Evolutionary conservation across 2,329 filamentous ascomycete species (phyloP).

Genomic region (Cordyceps javanica): DNA sequence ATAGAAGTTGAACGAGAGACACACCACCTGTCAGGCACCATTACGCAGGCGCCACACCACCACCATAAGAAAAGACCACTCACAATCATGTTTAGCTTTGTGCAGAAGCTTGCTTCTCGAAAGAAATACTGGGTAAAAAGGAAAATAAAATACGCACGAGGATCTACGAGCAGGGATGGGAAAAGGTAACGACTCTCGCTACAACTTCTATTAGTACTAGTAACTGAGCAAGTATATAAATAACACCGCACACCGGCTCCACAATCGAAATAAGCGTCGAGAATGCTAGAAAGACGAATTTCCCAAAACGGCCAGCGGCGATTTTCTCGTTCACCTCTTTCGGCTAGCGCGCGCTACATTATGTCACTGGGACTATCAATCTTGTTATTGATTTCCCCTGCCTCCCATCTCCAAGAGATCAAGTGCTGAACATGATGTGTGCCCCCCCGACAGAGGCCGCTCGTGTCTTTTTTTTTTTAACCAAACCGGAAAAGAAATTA

Average conservation of each 20-base stretch:
- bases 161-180: neutral
- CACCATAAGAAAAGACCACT: neutral
- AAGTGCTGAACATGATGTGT: neutral
- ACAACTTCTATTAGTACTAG: neutral
- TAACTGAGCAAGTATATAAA: too few relatives aligned
- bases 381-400: neutral
- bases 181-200: neutral
- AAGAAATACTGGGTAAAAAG: neutral
- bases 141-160: neutral
- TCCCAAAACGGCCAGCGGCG: conserved; percentile 1
- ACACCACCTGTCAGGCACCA: conserved; percentile 1
- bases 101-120: neutral
- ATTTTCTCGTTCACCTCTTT: neutral
- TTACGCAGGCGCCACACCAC: neutral
- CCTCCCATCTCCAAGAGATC: neutral
- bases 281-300: conserved; percentile 5
- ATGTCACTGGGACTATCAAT: neutral
- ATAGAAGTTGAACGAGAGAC: conserved; percentile 7
- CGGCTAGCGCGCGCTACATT: conserved; percentile 7
- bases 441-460: too few relatives aligned
- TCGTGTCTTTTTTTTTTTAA: too few relatives aligned
- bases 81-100: neutral
- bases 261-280: neutral
- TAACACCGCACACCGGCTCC: neutral
- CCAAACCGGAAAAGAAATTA: too few relatives aligned